Evolutionary conservation across 805 yeast species (phyloP).

Genomic region (Torulaspora maleeae): DNA sequence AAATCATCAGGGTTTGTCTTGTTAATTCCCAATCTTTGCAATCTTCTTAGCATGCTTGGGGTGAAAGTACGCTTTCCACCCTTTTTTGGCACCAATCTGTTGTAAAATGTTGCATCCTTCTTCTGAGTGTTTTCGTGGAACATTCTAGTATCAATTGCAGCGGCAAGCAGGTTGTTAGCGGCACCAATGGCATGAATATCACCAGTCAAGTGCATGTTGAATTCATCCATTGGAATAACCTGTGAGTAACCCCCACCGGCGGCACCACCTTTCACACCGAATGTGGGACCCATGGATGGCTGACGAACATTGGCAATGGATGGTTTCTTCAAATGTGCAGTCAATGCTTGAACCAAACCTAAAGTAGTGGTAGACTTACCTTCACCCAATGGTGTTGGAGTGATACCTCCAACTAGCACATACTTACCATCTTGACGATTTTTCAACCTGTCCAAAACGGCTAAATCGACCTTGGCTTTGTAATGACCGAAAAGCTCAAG

Average conservation of each 20-base stretch:
- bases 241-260: constrained; percentile 99
- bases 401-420: constrained; percentile 91
- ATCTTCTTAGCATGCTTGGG: constrained; percentile 69
- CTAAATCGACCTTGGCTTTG: constrained; percentile 82
- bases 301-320: constrained; percentile 95
- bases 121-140: constrained; percentile 90
- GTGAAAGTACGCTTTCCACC: constrained; percentile 78
- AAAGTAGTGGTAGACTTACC: constrained; percentile 96
- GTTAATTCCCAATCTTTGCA: constrained; percentile 72
- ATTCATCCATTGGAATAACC: constrained; percentile 98
- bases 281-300: constrained; percentile 98
- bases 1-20: constrained; percentile 77
- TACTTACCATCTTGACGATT: constrained; percentile 70
- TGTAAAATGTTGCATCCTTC: constrained; percentile 69
- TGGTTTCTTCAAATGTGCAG: constrained; percentile 78
- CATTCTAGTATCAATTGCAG: constrained; percentile 95
- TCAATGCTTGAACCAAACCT: constrained; percentile 94
- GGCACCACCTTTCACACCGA: constrained; percentile 98
- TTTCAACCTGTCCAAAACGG: constrained; percentile 62
- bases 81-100: constrained; percentile 79
- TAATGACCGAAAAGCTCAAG: constrained; percentile 83
- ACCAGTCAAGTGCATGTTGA: constrained; percentile 95
- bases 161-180: constrained; percentile 90
- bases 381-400: constrained; percentile 97
- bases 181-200: constrained; percentile 95